phyloP scores from a whole-genome alignment of 352 stramenopile genomes.

The Phytophthora nicotianae region DNA sequence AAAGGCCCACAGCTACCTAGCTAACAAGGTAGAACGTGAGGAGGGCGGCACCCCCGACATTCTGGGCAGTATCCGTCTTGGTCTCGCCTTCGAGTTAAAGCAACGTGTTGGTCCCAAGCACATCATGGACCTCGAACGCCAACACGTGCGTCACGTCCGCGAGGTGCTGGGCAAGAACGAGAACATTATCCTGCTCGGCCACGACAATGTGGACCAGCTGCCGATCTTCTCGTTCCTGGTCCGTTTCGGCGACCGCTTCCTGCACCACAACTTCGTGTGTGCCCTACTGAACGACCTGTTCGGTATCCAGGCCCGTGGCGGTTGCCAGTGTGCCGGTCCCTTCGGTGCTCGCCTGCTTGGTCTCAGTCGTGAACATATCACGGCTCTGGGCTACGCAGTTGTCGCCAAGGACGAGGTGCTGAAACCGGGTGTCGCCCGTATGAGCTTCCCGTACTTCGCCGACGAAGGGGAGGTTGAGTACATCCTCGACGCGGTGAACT shows the following conservation, averaged over 20 bases:
- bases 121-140: slow-evolving; percentile 67
- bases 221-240: slow-evolving; percentile 97
- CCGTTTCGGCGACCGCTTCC: slow-evolving; percentile 83
- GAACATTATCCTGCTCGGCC: slow-evolving; percentile 90
- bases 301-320: slow-evolving; percentile 86
- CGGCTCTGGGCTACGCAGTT: slow-evolving; percentile 84
- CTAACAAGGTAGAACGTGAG: slow-evolving; percentile 88
- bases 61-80: slow-evolving; percentile 93
- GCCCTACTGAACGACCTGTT: slow-evolving; percentile 98
- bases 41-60: slow-evolving; percentile 97
- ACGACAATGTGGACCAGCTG: slow-evolving; percentile 58
- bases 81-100: slow-evolving; percentile 94
- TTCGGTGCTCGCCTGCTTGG: slow-evolving; percentile 94
- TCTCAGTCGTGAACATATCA: slow-evolving; percentile 71
- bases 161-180: slow-evolving; percentile 50
- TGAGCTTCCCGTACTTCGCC: slow-evolving; percentile 93
- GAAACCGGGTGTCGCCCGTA: slow-evolving; percentile 93
- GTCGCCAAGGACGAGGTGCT: slow-evolving; percentile 93
- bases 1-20: slow-evolving; percentile 65
- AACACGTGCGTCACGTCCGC: slow-evolving; percentile 45
- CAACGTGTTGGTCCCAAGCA: slow-evolving; percentile 49
- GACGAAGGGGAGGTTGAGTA: slow-evolving; percentile 90
- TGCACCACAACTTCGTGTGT: slow-evolving; percentile 99
- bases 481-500: slow-evolving; percentile 92
- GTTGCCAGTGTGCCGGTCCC: slow-evolving; percentile 90